Evolutionary conservation across 192 early-diverging fungal genomes (phyloP), one percentile per base, ranked within the genome.

Genomic region (Backusella sp.): DNA sequence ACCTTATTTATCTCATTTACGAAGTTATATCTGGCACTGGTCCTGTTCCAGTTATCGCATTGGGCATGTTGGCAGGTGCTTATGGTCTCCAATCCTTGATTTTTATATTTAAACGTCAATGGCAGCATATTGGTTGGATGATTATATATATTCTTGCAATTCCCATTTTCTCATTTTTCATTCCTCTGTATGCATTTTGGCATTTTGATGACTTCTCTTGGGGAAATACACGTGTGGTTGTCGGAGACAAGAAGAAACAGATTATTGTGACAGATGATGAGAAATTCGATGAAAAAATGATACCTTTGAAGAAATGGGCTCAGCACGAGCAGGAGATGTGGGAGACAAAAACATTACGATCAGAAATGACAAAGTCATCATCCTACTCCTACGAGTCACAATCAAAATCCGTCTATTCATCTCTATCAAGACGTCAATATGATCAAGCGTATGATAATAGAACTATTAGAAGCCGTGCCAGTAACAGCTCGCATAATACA

Each of bases 171-270:
- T 85, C 85, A 21, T 88, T 91, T 77, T 80, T 87, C 39, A 88
- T 89, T 72, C 88, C 88, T 19, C 49, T 91, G 30, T 97, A 95
- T 85, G 78, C 96, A 26, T 97, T 96, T 88, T 99, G 98, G 98
- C 96, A 97, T 86, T 96, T 98, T 83, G 98, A 99, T 80, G 96
- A 99, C 79, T 99, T 99, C 79, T 97, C 95, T n/a, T 99, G 98
- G 98, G 98, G 97, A 72, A 97, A 79, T 66, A 79, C 78, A 15
- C 77, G 77, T 62, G 77, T 88, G 21, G 87, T 91, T 0, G 84
- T 88, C 8, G 90, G 90, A 37, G 86, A 88, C 66, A 84, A 85
- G 68, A 89, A 81, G 79, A 86, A 82, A 28, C 85, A 90, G 30
- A 82, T 84, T 42, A 85, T 85, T 76, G 82, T 84, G 34, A 84